Evolutionary conservation across 768 basidiomycete genomes (phyloP).

Genomic region (Mycena epipterygia): DNA sequence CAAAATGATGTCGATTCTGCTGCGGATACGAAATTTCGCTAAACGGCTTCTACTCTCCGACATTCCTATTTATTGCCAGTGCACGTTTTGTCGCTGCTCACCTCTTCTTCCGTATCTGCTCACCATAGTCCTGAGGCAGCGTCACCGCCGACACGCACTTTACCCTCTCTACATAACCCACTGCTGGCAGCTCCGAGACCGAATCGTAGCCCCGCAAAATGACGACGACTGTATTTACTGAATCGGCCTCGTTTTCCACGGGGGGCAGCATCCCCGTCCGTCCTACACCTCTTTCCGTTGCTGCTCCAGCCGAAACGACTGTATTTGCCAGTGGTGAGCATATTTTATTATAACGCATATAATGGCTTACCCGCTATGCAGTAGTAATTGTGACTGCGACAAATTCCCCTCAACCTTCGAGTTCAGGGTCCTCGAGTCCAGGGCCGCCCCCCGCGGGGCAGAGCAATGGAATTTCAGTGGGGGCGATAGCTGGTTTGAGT

Average conservation of each 20-base stretch:
- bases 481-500: constrained; percentile 21
- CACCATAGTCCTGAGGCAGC: no score
- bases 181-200: no score
- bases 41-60: background rate
- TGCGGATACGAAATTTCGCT: background rate
- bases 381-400: background rate
- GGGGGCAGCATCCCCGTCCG: no score
- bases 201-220: no score
- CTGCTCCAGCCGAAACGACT: no score
- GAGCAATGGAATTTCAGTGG: constrained; percentile 14
- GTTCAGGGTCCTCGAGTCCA: background rate
- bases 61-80: background rate
- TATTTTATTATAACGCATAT: no score
- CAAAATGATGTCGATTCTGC: background rate
- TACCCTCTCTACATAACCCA: no score
- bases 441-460: background rate
- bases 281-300: no score
- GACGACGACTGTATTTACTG: no score
- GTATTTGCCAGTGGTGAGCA: no score
- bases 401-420: background rate
- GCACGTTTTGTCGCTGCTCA: background rate
- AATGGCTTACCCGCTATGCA: background rate
- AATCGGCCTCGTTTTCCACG: no score
- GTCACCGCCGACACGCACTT: no score
- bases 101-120: background rate